Evolutionary conservation across 495 filamentous ascomycete genomes (phyloP), one percentile per base, ranked within the genome.

Genomic region (Talaromyces wortmannii): DNA sequence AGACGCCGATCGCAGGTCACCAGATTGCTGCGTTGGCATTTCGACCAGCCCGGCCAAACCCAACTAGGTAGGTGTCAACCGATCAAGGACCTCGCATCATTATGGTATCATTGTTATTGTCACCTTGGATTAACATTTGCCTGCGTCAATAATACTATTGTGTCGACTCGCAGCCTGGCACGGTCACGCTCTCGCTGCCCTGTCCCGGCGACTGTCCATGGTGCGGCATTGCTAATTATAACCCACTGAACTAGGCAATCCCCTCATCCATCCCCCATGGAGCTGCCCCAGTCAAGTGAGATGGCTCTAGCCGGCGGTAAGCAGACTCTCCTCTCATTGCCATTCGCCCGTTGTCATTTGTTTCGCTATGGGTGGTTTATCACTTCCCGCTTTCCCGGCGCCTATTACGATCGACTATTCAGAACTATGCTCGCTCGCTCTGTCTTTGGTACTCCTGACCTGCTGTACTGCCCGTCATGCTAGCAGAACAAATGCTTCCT

Each of bases 21-120:
- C 53, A 23, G 51, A 50, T 48, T 50, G 53, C 53, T 55, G 16
- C 36, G 53, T 49, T 55, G 53, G 53, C 53, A 48, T 50, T 31
- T 55, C 52, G 16, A 48, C 52, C 31, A 17, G 13, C 36, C 36
- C 13, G 8, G 36, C 36, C 36, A 40, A 40, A 13, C 36, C 36
- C 13, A 40, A 40, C 36, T 40, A 40, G 36, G 36, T 40, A 40
- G 36, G 36, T 40, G 13, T 40, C 36, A 13, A 40, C 13, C 36
- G 36, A 13, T 40, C 8, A 40, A 40, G n/a, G n/a, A n/a, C n/a
- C n/a, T n/a, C n/a, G n/a, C n/a, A n/a, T n/a, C n/a, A n/a, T n/a
- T n/a, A n/a, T n/a, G n/a, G n/a, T n/a, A n/a, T n/a, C 4, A 23
- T 23, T 23, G 4, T 23, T 23, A 23, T 23, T 23, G 23, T 23